phyloP scores from a whole-genome alignment of 2,329 filamentous ascomycete genomes.

The Cercospora sp. region DNA sequence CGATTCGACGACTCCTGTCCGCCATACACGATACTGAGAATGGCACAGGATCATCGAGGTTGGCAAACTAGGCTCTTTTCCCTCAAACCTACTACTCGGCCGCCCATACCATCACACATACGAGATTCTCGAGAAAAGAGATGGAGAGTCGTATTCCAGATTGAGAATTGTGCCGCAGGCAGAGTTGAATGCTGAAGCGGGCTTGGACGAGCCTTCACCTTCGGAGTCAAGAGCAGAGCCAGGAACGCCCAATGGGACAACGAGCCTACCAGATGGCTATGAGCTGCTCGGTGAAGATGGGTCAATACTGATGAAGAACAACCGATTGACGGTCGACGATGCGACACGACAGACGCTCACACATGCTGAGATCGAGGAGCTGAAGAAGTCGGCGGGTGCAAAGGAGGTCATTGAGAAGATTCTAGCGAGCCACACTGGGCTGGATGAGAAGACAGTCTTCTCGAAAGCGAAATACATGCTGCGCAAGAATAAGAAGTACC shows the following conservation, averaged over 20 bases:
- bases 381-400: constrained; percentile 71
- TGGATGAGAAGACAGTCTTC: constrained; percentile 93
- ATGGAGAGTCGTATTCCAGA: constrained; percentile 64
- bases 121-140: constrained; percentile 73
- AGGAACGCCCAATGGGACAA: constrained; percentile 30
- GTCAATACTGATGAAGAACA: constrained; percentile 58
- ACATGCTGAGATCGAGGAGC: constrained; percentile 67
- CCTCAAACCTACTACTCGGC: constrained; percentile 84
- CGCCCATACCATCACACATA: constrained; percentile 90
- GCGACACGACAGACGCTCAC: constrained; percentile 71
- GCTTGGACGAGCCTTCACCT: constrained; percentile 58
- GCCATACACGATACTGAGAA: constrained; percentile 36
- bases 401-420: constrained; percentile 92
- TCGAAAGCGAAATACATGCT: constrained; percentile 95
- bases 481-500: constrained; percentile 89
- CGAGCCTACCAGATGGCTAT: constrained; percentile 39
- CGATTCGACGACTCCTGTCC: constrained; percentile 35
- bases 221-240: constrained; percentile 36
- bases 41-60: constrained; percentile 73
- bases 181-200: constrained; percentile 76
- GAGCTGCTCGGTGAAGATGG: constrained; percentile 52
- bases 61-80: constrained; percentile 90
- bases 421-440: constrained; percentile 79
- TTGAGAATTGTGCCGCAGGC: constrained; percentile 76
- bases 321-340: constrained; percentile 64